These are phyloP conservation scores for Elasticomyces elasticus DNA, from an alignment of 495 filamentous ascomycete genomes.

Conservation along the genomic window DNA sequence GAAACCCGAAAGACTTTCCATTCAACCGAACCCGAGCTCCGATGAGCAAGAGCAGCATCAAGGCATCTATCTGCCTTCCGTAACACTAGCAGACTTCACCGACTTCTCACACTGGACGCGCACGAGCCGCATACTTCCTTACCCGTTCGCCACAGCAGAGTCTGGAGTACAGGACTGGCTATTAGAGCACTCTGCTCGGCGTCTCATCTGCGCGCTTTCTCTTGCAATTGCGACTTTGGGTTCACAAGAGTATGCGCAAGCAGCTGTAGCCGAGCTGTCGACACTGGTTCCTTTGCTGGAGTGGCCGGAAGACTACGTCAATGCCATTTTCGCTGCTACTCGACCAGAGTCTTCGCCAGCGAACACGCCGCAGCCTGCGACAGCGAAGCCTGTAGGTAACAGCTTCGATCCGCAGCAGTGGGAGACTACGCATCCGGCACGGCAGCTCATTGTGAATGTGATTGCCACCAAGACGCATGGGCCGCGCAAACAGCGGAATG, in stretches of 20 bases:
- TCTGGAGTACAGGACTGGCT: neutral
- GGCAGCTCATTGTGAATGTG: slow-evolving; percentile 1
- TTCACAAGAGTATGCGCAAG: neutral
- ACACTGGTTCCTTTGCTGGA: neutral
- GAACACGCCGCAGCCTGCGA: neutral
- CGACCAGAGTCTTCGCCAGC: neutral
- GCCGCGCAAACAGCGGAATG: neutral
- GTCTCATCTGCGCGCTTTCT: slow-evolving; percentile 8
- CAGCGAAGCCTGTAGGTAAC: neutral
- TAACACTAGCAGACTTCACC: neutral
- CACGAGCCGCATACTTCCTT: slow-evolving; percentile 7
- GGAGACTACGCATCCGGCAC: neutral
- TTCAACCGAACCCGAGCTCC: neutral
- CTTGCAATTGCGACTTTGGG: neutral
- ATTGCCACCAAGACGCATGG: slow-evolving; percentile 3
- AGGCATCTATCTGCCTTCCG: neutral
- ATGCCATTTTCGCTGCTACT: slow-evolving; percentile 11
- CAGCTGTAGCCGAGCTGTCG: neutral
- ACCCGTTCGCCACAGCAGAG: neutral
- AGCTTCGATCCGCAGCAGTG: neutral
- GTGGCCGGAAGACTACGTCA: slow-evolving; percentile 13
- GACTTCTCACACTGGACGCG: slow-evolving; percentile 8
- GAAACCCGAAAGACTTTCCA: neutral
- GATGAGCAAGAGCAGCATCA: neutral
- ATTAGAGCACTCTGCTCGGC: neutral